These are phyloP conservation scores for Pichia phayaonensis DNA, from an alignment of 805 yeast genomes.

Conservation along the genomic window DNA sequence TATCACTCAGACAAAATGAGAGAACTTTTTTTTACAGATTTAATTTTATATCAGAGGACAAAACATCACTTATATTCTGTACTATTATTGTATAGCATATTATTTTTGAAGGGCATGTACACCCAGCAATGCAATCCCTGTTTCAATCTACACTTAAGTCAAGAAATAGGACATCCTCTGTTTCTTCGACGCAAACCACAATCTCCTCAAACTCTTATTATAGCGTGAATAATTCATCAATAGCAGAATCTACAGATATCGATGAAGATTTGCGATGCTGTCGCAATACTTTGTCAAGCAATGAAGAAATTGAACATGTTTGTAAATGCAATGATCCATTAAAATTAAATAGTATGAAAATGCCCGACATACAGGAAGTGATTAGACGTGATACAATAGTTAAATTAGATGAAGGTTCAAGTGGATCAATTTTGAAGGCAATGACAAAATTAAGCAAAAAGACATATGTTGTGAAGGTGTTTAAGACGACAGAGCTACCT, in stretches of 20 bases:
- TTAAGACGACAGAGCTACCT: constrained; percentile 3
- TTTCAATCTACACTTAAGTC: neutral
- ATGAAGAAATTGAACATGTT: neutral
- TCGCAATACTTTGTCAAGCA: neutral
- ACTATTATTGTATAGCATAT: no score
- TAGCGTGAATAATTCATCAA: neutral
- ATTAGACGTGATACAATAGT: constrained; percentile 10
- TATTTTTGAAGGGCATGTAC: neutral
- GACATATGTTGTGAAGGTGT: constrained; percentile 5
- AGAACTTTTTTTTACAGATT: no score
- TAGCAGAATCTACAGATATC: neutral
- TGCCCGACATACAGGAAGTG: constrained; percentile 8
- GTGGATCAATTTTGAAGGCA: constrained; percentile 23
- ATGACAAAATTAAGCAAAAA: constrained; percentile 4
- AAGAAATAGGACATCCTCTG: neutral
- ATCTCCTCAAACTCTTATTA: neutral
- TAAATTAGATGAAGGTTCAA: constrained; percentile 25
- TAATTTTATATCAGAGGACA: neutral
- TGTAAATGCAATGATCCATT: neutral
- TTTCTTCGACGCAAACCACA: neutral
- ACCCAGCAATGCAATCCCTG: neutral
- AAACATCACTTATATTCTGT: no score
- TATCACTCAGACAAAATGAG: neutral
- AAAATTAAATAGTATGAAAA: neutral
- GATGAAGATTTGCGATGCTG: neutral